Conservation (phyloP, 2,329 filamentous ascomycete species). For the Corynespora cassiicola region DNA sequence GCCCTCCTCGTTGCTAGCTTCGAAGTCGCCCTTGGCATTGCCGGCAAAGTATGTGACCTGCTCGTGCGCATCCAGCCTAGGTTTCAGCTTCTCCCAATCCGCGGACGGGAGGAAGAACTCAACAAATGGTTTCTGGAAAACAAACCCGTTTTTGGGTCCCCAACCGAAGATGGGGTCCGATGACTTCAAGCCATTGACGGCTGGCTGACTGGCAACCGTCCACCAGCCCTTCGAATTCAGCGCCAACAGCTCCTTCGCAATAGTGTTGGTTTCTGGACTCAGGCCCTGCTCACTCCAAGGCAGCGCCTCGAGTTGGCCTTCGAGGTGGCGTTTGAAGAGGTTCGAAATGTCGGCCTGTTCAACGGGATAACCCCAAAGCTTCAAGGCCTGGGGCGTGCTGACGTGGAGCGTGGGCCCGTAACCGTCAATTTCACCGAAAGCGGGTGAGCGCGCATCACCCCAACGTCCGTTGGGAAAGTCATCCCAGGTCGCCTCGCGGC, state of each 20-base stretch:
- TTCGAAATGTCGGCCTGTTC: slow-evolving; percentile 74
- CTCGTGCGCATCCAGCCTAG: slow-evolving; percentile 69
- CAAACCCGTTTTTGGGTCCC: slow-evolving; percentile 90
- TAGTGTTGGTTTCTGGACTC: slow-evolving; percentile 81
- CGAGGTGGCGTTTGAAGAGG: slow-evolving; percentile 82
- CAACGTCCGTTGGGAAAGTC: slow-evolving; percentile 97
- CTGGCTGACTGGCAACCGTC: slow-evolving; percentile 94
- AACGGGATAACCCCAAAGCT: slow-evolving; percentile 83
- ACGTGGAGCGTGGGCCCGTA: slow-evolving; percentile 97
- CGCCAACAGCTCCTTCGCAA: slow-evolving; percentile 74
- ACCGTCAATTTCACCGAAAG: slow-evolving; percentile 97
- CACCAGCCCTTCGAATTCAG: slow-evolving; percentile 90
- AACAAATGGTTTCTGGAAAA: slow-evolving; percentile 98
- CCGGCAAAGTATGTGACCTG: slow-evolving; percentile 87
- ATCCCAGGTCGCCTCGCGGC: slow-evolving; percentile 96
- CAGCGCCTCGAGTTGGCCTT: slow-evolving; percentile 78
- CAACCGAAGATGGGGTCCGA: slow-evolving; percentile 85
- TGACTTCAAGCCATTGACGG: slow-evolving; percentile 84
- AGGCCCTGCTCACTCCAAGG: slow-evolving; percentile 95
- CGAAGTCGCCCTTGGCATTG: slow-evolving; percentile 79
- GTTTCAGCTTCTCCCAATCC: slow-evolving; percentile 74
- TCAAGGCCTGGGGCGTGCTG: slow-evolving; percentile 80
- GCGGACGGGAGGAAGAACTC: slow-evolving; percentile 85
- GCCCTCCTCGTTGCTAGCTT: slow-evolving; percentile 67
- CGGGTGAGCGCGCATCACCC: slow-evolving; percentile 84